phyloP scores from a whole-genome alignment of 495 filamentous ascomycete species.

The Penicillium egyptiacum region DNA sequence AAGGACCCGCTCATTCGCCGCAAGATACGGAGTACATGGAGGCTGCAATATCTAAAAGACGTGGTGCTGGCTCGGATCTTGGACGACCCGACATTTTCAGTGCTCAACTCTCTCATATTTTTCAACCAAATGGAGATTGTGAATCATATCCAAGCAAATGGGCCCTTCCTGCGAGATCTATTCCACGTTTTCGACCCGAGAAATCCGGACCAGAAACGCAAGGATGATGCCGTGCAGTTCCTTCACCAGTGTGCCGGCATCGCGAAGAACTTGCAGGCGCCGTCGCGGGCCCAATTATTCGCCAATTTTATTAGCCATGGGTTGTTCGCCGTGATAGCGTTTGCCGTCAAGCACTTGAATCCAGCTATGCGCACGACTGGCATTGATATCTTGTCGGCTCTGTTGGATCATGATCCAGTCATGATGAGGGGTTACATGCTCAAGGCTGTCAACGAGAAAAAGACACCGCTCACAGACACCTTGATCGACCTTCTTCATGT shows the following conservation, averaged over 20 bases:
- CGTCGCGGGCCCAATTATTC: slow-evolving; percentile 76
- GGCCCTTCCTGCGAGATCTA: slow-evolving; percentile 76
- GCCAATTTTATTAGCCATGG: slow-evolving; percentile 86
- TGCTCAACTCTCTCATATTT: slow-evolving; percentile 97
- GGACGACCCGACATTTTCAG: slow-evolving; percentile 96
- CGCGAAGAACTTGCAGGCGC: slow-evolving; percentile 88
- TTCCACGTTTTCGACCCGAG: slow-evolving; percentile 80
- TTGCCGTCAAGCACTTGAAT: slow-evolving; percentile 80
- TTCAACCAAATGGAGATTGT: slow-evolving; percentile 99
- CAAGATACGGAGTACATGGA: slow-evolving; percentile 96
- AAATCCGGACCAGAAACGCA: slow-evolving; percentile 63
- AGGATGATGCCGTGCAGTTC: slow-evolving; percentile 92
- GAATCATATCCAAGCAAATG: slow-evolving; percentile 81
- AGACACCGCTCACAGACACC: slow-evolving; percentile 85
- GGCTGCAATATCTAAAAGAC: slow-evolving; percentile 96
- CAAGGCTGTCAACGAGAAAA: slow-evolving; percentile 82
- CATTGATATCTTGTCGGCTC: slow-evolving; percentile 87
- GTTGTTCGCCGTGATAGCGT: slow-evolving; percentile 86
- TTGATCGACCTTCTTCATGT: slow-evolving; percentile 89
- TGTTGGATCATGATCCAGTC: slow-evolving; percentile 92
- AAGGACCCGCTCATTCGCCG: slow-evolving; percentile 73
- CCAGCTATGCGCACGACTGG: slow-evolving; percentile 86
- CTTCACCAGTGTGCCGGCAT: slow-evolving; percentile 96
- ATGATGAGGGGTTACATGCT: slow-evolving; percentile 94
- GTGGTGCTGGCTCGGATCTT: slow-evolving; percentile 94